Percentiles rank a stretch among this genome's conserved stretches.
Conservation (phyloP, 805 yeast species). For the Kluyveromyces lactis region DNA sequence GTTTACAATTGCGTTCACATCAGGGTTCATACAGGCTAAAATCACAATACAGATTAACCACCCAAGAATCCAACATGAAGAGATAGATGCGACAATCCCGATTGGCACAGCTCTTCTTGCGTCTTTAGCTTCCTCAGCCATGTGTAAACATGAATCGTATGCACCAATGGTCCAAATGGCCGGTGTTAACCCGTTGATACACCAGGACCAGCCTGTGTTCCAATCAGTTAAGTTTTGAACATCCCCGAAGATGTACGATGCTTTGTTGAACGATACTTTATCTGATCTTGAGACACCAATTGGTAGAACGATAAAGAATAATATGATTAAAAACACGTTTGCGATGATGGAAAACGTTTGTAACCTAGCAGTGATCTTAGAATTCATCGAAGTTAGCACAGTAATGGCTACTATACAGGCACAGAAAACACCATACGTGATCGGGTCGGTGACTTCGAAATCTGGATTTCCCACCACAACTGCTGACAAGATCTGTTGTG, state of each 20-base stretch:
- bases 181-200: conserved; percentile 48
- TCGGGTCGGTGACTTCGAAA: conserved; percentile 44
- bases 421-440: conserved; percentile 51
- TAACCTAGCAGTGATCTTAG: conserved; percentile 43
- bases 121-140: conserved; percentile 62
- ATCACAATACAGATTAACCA: conserved; percentile 46
- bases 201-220: conserved; percentile 50
- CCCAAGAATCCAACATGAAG: conserved; percentile 50
- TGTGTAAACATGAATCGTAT: conserved; percentile 63
- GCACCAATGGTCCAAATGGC: conserved; percentile 74
- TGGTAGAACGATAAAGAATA: conserved; percentile 53
- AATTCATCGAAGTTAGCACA: conserved; percentile 42
- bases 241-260: conserved; percentile 47
- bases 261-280: conserved; percentile 38
- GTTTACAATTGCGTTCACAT: conserved; percentile 34
- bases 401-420: conserved; percentile 46
- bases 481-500: conserved; percentile 45
- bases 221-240: conserved; percentile 44
- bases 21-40: conserved; percentile 45
- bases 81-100: conserved; percentile 53
- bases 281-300: conserved; percentile 32
- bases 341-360: conserved; percentile 48
- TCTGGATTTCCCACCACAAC: conserved; percentile 34
- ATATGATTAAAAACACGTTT: conserved; percentile 40
- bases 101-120: conserved; percentile 57